Percentiles rank a stretch among this genome's conserved stretches.
Evolutionary conservation across 1,284 basidiomycete genomes (phyloP).

Genomic region (Apiotrichum sp.): DNA sequence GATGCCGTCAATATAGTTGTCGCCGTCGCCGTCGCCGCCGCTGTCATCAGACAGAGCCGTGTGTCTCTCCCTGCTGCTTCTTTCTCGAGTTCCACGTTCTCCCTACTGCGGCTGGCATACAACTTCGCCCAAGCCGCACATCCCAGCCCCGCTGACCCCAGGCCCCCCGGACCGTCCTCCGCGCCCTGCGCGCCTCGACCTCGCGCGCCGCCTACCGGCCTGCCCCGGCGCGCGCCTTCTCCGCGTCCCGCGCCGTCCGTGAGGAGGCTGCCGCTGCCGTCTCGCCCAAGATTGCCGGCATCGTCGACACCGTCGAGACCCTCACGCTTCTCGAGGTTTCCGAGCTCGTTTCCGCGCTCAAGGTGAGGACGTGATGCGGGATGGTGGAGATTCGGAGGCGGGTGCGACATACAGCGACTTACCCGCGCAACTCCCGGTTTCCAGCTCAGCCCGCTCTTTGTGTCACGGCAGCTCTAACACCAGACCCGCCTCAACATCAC

Average conservation of each 20-base stretch:
- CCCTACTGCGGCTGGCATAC: too few species aligned
- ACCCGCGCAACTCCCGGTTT: too few species aligned
- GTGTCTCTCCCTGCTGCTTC: too few species aligned
- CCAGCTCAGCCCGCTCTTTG: neutral
- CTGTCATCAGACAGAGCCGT: too few species aligned
- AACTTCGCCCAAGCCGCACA: too few species aligned
- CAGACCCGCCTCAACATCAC: slow-evolving; percentile 93
- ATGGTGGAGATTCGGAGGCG: too few species aligned
- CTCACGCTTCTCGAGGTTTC: slow-evolving; percentile 91
- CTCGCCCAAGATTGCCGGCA: slow-evolving; percentile 61
- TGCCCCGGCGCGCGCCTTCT: slow-evolving; percentile 22
- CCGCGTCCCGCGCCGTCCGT: slow-evolving; percentile 23
- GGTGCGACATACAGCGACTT: too few species aligned
- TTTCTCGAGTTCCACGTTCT: too few species aligned
- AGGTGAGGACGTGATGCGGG: slow-evolving; percentile 54
- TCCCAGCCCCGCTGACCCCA: slow-evolving; percentile 15
- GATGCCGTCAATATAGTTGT: too few species aligned
- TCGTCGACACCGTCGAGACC: slow-evolving; percentile 90
- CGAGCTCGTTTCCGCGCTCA: slow-evolving; percentile 87
- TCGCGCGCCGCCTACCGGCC: slow-evolving; percentile 13
- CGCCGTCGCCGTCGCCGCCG: too few species aligned
- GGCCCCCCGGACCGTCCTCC: slow-evolving; percentile 20
- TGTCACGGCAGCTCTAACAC: neutral
- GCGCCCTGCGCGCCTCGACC: slow-evolving; percentile 24
- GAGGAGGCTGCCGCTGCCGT: slow-evolving; percentile 24